These are phyloP conservation scores for Penicillium sp. DNA, from an alignment of 2,329 filamentous ascomycete genomes.

Conservation along the genomic window DNA sequence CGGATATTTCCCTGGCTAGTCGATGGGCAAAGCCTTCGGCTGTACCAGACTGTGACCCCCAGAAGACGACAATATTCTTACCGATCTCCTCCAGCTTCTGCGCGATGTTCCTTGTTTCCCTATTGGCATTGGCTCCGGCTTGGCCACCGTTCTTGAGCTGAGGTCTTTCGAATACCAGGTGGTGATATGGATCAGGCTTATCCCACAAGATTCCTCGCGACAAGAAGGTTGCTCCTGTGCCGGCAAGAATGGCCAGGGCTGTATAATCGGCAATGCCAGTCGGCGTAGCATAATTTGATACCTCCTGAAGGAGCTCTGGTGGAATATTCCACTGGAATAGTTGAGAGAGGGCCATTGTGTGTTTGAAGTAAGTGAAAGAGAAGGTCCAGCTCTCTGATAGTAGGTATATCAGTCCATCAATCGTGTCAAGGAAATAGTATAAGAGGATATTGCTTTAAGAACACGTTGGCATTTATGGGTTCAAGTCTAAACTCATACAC, in stretches of 20 bases:
- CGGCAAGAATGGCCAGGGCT: conserved; percentile 44
- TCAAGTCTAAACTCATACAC: neutral
- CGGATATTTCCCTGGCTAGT: conserved; percentile 88
- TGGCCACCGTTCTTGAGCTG: conserved; percentile 47
- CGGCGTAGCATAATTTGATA: conserved; percentile 31
- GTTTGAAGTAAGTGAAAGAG: neutral
- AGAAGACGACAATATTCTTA: conserved; percentile 85
- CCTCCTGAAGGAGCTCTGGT: conserved; percentile 28
- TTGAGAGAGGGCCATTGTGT: conserved; percentile 20
- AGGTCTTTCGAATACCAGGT: conserved; percentile 58
- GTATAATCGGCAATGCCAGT: conserved; percentile 41
- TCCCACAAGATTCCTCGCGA: conserved; percentile 56
- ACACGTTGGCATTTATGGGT: neutral
- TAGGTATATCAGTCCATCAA: neutral
- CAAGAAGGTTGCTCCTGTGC: conserved; percentile 49
- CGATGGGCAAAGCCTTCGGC: conserved; percentile 92
- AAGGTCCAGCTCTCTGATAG: neutral
- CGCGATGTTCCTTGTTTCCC: conserved; percentile 55
- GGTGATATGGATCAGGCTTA: conserved; percentile 56
- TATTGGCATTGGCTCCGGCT: conserved; percentile 23
- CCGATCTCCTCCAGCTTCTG: conserved; percentile 50
- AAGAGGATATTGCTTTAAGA: neutral
- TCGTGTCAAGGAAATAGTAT: neutral
- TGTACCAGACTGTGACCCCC: conserved; percentile 92
- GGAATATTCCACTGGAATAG: conserved; percentile 25